Conservation (phyloP, 192 early-diverging fungal genomes). For the Haplosporangium gracile region DNA sequence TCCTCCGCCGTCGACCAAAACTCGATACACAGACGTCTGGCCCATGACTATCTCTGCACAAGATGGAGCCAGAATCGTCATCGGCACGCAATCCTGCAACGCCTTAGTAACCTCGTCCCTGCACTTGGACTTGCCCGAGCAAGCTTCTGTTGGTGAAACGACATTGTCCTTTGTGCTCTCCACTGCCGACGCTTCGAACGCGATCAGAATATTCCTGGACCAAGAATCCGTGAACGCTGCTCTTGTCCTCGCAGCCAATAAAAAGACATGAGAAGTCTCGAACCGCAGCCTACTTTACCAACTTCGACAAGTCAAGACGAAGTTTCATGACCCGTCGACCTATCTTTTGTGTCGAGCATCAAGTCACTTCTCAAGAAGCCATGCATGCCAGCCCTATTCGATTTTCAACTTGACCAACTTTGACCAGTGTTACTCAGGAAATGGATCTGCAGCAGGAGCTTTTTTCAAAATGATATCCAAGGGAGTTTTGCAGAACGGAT, state of each 20-base stretch:
- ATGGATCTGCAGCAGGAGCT: not conserved
- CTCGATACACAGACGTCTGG: too few relatives aligned
- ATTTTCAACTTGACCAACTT: conserved; percentile 27
- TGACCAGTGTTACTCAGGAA: conserved; percentile 11
- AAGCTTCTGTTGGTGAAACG: conserved; percentile 23
- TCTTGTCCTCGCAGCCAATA: not conserved
- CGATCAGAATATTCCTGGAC: conserved; percentile 32
- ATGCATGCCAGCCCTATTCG: conserved; percentile 31
- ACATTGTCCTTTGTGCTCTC: conserved; percentile 17
- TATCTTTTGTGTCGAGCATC: conserved; percentile 38
- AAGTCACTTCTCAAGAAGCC: conserved; percentile 25
- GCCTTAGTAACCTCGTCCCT: conserved; percentile 42
- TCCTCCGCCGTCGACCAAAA: too few relatives aligned
- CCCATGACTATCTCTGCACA: too few relatives aligned
- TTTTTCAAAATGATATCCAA: conserved; percentile 14
- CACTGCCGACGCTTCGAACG: conserved; percentile 14
- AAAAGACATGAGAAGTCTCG: conserved; percentile 4
- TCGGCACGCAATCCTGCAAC: conserved; percentile 16
- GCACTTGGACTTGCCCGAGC: conserved; percentile 32
- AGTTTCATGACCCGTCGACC: conserved; percentile 28
- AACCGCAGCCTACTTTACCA: conserved; percentile 16
- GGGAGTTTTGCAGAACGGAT: conserved; percentile 8
- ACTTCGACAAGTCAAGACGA: conserved; percentile 33
- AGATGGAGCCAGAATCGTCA: conserved; percentile 4
- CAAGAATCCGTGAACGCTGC: conserved; percentile 23